These are phyloP conservation scores for Hygrophorus russula DNA, from an alignment of 768 basidiomycete genomes.

Conservation along the genomic window DNA sequence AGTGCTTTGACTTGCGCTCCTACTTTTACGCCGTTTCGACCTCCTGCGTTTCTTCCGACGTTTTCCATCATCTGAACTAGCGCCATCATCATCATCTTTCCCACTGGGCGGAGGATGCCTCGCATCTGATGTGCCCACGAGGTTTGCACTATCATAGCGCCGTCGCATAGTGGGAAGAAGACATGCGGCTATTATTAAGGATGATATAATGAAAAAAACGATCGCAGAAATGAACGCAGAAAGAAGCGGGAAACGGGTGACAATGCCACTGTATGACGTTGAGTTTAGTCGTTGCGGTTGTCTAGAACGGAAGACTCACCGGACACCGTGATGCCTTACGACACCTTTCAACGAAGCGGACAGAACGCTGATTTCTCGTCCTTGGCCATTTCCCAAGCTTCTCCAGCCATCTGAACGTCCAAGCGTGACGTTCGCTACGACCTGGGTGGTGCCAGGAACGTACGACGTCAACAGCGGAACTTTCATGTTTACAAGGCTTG, in stretches of 20 bases:
- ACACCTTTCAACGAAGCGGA: slow-evolving; percentile 51
- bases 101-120: slow-evolving; percentile 2
- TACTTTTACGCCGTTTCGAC: slow-evolving; percentile 15
- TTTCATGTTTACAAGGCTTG: slow-evolving; percentile 33
- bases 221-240: slow-evolving; percentile 36
- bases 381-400: slow-evolving; percentile 54
- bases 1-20: slow-evolving; percentile 13
- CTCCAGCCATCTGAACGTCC: slow-evolving; percentile 70
- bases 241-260: slow-evolving; percentile 56
- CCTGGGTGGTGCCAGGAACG: slow-evolving; percentile 30
- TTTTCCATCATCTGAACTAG: slow-evolving; percentile 12
- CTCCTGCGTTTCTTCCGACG: slow-evolving; percentile 13
- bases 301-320: slow-evolving; percentile 32
- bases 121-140: background rate
- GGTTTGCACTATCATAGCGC: background rate
- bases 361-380: slow-evolving; percentile 60
- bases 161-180: slow-evolving; percentile 33
- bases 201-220: slow-evolving; percentile 36
- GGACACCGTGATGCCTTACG: slow-evolving; percentile 56
- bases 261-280: slow-evolving; percentile 40
- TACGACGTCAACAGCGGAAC: slow-evolving; percentile 51
- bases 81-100: slow-evolving; percentile 5
- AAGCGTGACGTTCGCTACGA: slow-evolving; percentile 55
- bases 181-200: slow-evolving; percentile 35
- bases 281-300: background rate